Conservation (phyloP, 2,329 filamentous ascomycete genomes). For the Exserohilum turcica region DNA sequence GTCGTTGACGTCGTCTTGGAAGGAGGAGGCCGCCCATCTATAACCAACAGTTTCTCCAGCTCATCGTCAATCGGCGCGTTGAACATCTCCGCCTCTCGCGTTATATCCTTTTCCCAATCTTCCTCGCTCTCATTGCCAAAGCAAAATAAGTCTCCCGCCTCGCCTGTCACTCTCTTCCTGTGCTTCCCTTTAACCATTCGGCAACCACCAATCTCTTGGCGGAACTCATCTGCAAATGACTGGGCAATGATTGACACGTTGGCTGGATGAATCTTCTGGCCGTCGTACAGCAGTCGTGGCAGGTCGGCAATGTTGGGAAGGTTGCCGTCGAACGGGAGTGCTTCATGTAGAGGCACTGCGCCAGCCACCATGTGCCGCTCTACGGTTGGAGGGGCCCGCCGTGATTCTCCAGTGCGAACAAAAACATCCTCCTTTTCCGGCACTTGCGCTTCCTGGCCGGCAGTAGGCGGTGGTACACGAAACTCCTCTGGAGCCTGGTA, state of each 20-base stretch:
- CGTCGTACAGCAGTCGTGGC: conserved; percentile 69
- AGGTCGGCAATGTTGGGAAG: conserved; percentile 56
- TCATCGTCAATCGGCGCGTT: conserved; percentile 11
- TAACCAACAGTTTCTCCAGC: neutral
- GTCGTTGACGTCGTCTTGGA: neutral
- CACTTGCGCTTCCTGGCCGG: conserved; percentile 3
- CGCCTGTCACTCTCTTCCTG: conserved; percentile 43
- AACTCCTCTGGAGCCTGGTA: conserved; percentile 73
- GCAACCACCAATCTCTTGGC: conserved; percentile 71
- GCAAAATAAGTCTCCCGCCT: conserved; percentile 70
- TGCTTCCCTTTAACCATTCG: conserved; percentile 43
- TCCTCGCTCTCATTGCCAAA: conserved; percentile 46
- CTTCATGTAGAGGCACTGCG: conserved; percentile 51
- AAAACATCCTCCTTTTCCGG: conserved; percentile 41
- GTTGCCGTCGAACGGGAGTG: conserved; percentile 55
- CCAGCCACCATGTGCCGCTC: conserved; percentile 58
- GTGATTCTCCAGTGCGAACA: conserved; percentile 47
- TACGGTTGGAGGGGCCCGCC: conserved; percentile 12
- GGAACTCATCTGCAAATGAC: conserved; percentile 65
- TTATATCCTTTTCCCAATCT: conserved; percentile 38
- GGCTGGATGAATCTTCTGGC: conserved; percentile 52
- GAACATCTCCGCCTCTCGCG: conserved; percentile 9
- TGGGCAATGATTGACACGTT: conserved; percentile 54
- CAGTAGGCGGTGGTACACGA: conserved; percentile 7
- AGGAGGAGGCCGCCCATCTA: neutral